Evolutionary conservation across 2,329 filamentous ascomycete species (phyloP).

Genomic region (Didymella sp.): DNA sequence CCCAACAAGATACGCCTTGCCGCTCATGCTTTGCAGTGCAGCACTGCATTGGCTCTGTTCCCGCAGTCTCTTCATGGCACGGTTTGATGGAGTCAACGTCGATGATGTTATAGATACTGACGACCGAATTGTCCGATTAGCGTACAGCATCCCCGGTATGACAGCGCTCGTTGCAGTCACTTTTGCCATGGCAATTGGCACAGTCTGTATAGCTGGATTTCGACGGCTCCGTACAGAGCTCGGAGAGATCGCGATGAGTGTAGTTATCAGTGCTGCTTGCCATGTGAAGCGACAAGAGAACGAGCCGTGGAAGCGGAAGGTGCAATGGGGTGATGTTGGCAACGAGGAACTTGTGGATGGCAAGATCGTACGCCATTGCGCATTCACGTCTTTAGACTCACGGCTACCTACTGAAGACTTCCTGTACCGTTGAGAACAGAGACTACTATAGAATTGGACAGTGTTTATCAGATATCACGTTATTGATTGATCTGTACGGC

Average conservation of each 20-base stretch:
- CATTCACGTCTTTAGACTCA: constrained; percentile 14
- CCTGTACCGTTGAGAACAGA: background rate
- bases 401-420: constrained; percentile 14
- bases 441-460: no score
- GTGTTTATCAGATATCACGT: background rate
- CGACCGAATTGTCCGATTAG: constrained; percentile 24
- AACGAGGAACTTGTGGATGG: background rate
- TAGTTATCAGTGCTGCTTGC: constrained; percentile 35
- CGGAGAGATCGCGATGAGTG: constrained; percentile 74
- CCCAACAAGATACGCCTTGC: constrained; percentile 48
- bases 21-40: constrained; percentile 45
- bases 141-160: constrained; percentile 30
- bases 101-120: constrained; percentile 7
- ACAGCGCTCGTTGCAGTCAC: constrained; percentile 23
- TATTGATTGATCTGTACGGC: background rate
- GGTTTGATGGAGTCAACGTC: constrained; percentile 28
- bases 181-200: constrained; percentile 20
- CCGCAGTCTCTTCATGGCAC: constrained; percentile 52
- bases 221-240: constrained; percentile 74
- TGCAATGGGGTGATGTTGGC: constrained; percentile 26
- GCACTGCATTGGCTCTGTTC: constrained; percentile 55
- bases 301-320: constrained; percentile 21
- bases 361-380: constrained; percentile 17
- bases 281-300: constrained; percentile 22
- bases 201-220: constrained; percentile 59